phyloP scores from a whole-genome alignment of 768 basidiomycete genomes.

The Agaricus sinodeliciosus region DNA sequence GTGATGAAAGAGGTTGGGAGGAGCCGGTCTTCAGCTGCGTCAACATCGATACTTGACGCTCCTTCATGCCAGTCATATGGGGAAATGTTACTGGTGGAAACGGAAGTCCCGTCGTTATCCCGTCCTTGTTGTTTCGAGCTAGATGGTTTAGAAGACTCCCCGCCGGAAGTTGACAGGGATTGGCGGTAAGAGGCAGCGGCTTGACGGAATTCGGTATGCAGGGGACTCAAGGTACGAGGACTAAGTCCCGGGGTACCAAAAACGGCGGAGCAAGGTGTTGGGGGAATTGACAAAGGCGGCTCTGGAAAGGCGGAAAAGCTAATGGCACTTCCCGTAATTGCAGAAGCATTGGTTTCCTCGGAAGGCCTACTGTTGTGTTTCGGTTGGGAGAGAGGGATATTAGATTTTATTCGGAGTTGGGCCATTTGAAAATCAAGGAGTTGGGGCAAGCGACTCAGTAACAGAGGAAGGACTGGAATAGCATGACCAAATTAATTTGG shows the following conservation, averaged over 20 bases:
- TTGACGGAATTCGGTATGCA: not conserved
- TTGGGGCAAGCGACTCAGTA: not conserved
- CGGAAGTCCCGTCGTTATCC: not conserved
- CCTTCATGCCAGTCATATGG: slow-evolving; percentile 58
- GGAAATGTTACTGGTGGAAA: slow-evolving; percentile 21
- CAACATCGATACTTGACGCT: slow-evolving; percentile 48
- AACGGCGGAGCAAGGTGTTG: slow-evolving; percentile 30
- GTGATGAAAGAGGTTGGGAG: slow-evolving; percentile 61
- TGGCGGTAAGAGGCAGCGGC: not conserved
- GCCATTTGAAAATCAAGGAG: not conserved
- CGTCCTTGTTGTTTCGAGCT: not conserved
- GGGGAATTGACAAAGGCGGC: slow-evolving; percentile 42
- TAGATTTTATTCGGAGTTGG: not conserved
- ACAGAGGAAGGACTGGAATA: slow-evolving; percentile 32
- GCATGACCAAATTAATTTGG: not conserved
- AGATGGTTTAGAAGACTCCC: not conserved
- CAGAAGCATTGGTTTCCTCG: slow-evolving; percentile 48
- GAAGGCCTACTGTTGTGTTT: slow-evolving; percentile 34
- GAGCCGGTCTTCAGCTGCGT: slow-evolving; percentile 49
- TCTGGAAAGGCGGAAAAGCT: slow-evolving; percentile 49
- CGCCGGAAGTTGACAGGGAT: slow-evolving; percentile 6
- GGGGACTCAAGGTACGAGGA: slow-evolving; percentile 16
- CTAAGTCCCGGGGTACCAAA: slow-evolving; percentile 22
- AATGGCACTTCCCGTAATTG: slow-evolving; percentile 49
- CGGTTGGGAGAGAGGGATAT: slow-evolving; percentile 9